Percentiles rank a stretch among this genome's conserved stretches.
phyloP scores from a whole-genome alignment of 2,329 filamentous ascomycete species.

The Keithomyces neogunnii region DNA sequence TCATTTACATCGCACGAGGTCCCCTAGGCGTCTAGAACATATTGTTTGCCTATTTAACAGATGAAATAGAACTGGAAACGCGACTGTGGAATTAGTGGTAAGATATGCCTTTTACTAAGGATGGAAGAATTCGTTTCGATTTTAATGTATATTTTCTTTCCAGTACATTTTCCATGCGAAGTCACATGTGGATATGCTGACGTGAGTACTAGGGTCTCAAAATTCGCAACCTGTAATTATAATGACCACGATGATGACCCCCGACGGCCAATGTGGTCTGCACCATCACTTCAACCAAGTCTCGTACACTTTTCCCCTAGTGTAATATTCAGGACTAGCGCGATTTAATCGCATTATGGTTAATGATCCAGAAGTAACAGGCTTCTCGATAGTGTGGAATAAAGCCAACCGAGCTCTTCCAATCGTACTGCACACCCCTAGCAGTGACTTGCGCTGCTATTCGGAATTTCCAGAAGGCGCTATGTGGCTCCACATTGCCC shows the following conservation, averaged over 20 bases:
- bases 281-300: not conserved
- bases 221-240: not conserved
- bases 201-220: not conserved
- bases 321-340: not conserved
- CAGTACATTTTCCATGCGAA: not conserved
- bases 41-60: not conserved
- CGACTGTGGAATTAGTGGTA: not conserved
- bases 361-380: not conserved
- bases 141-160: not conserved
- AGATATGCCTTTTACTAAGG: not conserved
- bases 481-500: not conserved
- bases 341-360: not conserved
- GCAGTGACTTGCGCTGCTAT: not conserved
- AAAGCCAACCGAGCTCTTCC: not conserved
- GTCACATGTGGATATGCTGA: not conserved
- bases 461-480: not conserved
- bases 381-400: not conserved
- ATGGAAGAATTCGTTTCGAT: not conserved
- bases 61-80: not conserved
- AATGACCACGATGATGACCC: not conserved
- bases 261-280: not conserved
- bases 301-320: not conserved
- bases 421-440: not conserved
- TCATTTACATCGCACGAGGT: not conserved
- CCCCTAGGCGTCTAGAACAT: not conserved